Percentiles rank a stretch among this genome's conserved stretches.
Conservation (phyloP, 495 filamentous ascomycete species). For the Penicillium alfredii region DNA sequence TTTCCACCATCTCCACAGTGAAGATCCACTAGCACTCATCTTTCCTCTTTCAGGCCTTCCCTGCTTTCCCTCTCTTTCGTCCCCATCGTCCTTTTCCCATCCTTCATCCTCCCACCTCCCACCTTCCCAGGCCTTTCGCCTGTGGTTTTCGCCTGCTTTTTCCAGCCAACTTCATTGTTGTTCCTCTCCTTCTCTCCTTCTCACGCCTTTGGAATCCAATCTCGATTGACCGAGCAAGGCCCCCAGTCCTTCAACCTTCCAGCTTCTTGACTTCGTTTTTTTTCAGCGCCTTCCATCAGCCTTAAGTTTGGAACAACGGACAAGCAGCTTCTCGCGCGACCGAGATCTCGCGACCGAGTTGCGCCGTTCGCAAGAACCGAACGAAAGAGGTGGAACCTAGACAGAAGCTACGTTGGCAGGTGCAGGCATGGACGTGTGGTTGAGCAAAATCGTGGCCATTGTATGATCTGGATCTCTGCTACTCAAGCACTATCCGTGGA, state of each 20-base stretch:
- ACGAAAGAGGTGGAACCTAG: conserved; percentile 15
- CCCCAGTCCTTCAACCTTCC: background rate
- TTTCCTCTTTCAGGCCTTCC: conserved; percentile 22
- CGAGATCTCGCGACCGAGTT: background rate
- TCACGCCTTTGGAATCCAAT: too few relatives aligned
- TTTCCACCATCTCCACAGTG: conserved; percentile 30
- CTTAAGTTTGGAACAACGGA: too few relatives aligned
- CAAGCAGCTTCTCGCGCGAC: too few relatives aligned
- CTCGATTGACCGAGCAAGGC: background rate
- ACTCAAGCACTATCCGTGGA: conserved; percentile 19
- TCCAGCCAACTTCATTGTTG: conserved; percentile 1
- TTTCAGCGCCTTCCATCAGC: too few relatives aligned
- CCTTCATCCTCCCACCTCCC: conserved; percentile 16
- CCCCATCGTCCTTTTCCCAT: conserved; percentile 10
- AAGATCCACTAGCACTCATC: conserved; percentile 33
- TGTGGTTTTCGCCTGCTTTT: conserved; percentile 11
- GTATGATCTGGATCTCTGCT: conserved; percentile 31
- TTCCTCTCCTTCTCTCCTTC: conserved; percentile 3
- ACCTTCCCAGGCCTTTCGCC: conserved; percentile 18
- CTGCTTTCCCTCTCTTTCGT: conserved; percentile 16
- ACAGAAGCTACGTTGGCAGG: conserved; percentile 20
- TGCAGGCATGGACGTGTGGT: conserved; percentile 43
- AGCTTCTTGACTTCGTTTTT: too few relatives aligned
- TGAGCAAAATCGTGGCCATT: conserved; percentile 30
- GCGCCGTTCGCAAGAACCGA: background rate